Evolutionary conservation across 129 eudicot species (phyloP), one percentile per base, ranked within the genome.

Genomic region (Helianthus annuus): DNA sequence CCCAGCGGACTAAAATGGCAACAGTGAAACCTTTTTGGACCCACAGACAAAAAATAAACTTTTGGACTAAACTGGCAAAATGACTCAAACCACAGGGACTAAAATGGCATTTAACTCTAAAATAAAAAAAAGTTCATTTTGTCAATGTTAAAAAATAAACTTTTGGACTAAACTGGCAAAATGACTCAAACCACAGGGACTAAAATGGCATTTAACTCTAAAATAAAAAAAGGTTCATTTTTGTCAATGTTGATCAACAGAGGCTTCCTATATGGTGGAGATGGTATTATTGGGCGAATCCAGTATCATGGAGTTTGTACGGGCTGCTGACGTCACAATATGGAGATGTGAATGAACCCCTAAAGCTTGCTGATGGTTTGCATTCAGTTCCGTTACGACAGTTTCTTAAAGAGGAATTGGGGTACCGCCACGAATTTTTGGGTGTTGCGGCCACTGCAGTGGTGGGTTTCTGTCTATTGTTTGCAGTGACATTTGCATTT

Each of bases 241-340:
- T 59, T 63, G 48, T 48, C 39, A n/a, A n/a, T n/a, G 27, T 63
- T 60, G 13, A 45, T 49, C 24, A 55, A 13, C 83, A 91, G 97
- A 89, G 89, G 80, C 84, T 92, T 48, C 98, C 98, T 3, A 58
- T 85, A 70, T 92, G 95, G 88, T 92, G 98, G 98, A 84, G 96
- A 83, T 92, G 98, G 98, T 89, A 87, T 78, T 92, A 89, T 55
- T 92, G 96, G 96, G 96, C 85, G 4, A 89, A 89, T 79, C 98
- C 98, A 6, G 81, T 89, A 68, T 91, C 98, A 5, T 92, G 98
- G 98, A 92, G 95, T 63, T 85, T 92, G 39, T 89, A 92, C 57
- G 98, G 98, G 34, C 95, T 92, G 66, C 77, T 92, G 54, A 83
- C 22, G 16, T 89, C 98, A 29, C 98, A 92, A 48, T 92, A 92